Base-by-base conservation (phyloP, 129 eudicot genomes). In the Flaveria brownii region DNA sequence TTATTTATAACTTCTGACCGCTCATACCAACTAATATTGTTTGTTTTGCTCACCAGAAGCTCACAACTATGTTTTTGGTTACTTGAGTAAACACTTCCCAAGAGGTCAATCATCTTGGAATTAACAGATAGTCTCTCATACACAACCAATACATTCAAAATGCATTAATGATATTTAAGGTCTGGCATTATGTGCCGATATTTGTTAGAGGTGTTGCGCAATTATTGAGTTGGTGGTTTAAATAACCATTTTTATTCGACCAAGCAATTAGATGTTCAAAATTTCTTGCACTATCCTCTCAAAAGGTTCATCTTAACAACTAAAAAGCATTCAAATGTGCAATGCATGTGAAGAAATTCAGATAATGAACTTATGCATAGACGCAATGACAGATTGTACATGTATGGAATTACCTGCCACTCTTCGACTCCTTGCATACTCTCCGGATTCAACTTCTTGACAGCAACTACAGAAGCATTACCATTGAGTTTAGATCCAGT, bases 401-500 rank as follows among this genome's bases (percentile, higher is more conserved):
- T 5, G n/a, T 7, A 68, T 0, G 2, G n/a, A 66, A 17, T 16
- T 54, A 72, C 77, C 67, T 52, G 66, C 66, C 77, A 33, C 28
- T 54, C 66, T 72, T 72, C 62, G 4, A 26, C 30, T 50, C 75
- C 75, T 70, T 70, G 75, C 75, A 70, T 25, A 30, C 75, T 70
- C 62, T 25, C 62, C 10, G 75, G 51, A 26, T 49, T 70, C 75
- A 70, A 50, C 46, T 70, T 70, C 60, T 70, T 70, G 45, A 70
- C 75, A 70, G 75, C 75, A 70, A 70, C 15, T 49, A 70, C 46
- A 10, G 92, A 80, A 46, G 84, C 92, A 50, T 50, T 46, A 50
- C 62, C 28, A 63, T 70, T 86, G 52, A 49, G 33, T 66, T 66
- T 36, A 8, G 47, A 70, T 47, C 36, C 36, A 7, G 8, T 4